Percentiles rank a stretch among this genome's conserved stretches.
phyloP scores from a whole-genome alignment of 2,329 filamentous ascomycete genomes.

The Aureobasidium sp. region DNA sequence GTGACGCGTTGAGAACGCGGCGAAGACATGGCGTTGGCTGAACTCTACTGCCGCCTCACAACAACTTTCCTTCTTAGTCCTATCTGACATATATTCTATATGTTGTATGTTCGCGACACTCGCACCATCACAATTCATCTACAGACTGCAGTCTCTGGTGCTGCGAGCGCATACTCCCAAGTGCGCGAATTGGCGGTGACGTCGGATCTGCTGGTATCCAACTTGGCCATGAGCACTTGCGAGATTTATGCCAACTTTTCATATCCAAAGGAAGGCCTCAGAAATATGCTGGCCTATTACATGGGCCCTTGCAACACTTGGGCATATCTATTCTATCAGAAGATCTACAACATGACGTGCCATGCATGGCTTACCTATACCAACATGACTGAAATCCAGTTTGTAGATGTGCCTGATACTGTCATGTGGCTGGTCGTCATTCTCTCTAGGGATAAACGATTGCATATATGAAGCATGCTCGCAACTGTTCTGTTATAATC shows the following conservation, averaged over 20 bases:
- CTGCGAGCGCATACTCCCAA: neutral
- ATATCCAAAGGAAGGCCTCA: neutral
- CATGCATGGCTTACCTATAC: constrained; percentile 8
- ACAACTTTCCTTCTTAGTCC: neutral
- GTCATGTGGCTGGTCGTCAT: constrained; percentile 19
- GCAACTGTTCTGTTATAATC: neutral
- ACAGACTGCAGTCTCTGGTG: too few species aligned
- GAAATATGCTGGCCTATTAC: constrained; percentile 3
- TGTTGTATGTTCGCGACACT: neutral
- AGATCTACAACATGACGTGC: constrained; percentile 16
- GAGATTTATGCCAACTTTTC: constrained; percentile 9
- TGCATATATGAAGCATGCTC: constrained; percentile 1
- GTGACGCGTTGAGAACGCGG: neutral
- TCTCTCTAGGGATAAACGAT: neutral
- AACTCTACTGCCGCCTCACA: neutral
- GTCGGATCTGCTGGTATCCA: constrained; percentile 10
- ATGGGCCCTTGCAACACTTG: neutral
- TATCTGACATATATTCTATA: neutral
- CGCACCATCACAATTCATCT: neutral
- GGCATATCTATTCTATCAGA: neutral
- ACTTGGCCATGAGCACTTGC: constrained; percentile 1
- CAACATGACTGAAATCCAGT: constrained; percentile 15
- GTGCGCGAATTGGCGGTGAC: neutral
- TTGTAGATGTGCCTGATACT: neutral
- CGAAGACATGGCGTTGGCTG: too few species aligned